These are phyloP conservation scores for Litsea cubeba DNA, from an alignment of 164 flowering plant genomes.

Conservation along the genomic window DNA sequence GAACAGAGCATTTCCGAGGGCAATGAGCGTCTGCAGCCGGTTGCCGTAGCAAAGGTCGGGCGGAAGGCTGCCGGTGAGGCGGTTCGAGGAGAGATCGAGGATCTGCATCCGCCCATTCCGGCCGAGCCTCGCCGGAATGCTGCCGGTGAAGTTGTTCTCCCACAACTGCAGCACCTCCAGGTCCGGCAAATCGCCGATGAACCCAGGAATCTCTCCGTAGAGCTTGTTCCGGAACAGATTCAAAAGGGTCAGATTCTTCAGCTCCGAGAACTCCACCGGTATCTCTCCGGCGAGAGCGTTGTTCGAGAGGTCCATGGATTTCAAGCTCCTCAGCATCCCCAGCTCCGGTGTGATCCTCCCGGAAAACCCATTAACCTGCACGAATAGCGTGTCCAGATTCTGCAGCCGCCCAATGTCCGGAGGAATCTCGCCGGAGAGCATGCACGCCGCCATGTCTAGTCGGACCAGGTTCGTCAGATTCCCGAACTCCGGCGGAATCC, in stretches of 20 bases:
- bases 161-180: constrained; percentile 89
- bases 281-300: constrained; percentile 74
- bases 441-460: constrained; percentile 82
- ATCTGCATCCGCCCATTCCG: constrained; percentile 50
- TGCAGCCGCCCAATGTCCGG: constrained; percentile 61
- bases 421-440: constrained; percentile 73
- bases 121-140: constrained; percentile 68
- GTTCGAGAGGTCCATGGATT: constrained; percentile 90
- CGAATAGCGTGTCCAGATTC: constrained; percentile 75
- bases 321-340: constrained; percentile 62
- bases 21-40: constrained; percentile 62
- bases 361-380: constrained; percentile 75
- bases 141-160: constrained; percentile 94
- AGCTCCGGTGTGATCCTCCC: constrained; percentile 61
- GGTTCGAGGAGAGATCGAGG: constrained; percentile 82
- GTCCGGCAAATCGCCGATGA: constrained; percentile 69
- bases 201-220: constrained; percentile 79
- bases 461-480: constrained; percentile 56
- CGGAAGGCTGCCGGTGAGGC: constrained; percentile 75
- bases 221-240: constrained; percentile 85
- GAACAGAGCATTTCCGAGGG: constrained; percentile 67
- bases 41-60: constrained; percentile 64
- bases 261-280: constrained; percentile 48
- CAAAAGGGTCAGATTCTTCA: constrained; percentile 72
- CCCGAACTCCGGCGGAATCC: constrained; percentile 76